Base-by-base conservation (phyloP, 208 protist species). In the Trypanosoma lewisi region DNA sequence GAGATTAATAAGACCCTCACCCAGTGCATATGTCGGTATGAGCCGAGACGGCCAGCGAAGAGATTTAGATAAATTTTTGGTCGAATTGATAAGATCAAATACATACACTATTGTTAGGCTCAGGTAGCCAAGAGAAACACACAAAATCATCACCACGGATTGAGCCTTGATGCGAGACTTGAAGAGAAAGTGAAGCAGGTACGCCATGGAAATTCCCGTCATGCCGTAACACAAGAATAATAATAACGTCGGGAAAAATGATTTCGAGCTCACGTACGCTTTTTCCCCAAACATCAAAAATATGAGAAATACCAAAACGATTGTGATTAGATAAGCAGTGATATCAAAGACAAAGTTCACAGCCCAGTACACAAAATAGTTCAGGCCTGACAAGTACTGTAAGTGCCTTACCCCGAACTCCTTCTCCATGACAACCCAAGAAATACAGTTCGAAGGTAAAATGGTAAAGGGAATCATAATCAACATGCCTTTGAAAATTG, bases 361-460 rank as follows among this genome's bases (percentile, higher is more conserved):
- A 4, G 72, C 8, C 83, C 83, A 94, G 70, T 94, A 94, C 1
- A 86, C 47, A 51, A 63, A 75, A 57, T 77, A 78, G 44, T 63
- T 55, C 12, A 94, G 61, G 12, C 88, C 88, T 17, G 81, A 86
- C 23, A 95, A 60, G 47, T 78, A 82, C 73, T 95, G 88, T 57
- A 95, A 36, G 48, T 95, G 88, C 12, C 77, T 68, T 4, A 84
- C 67, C 50, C 81, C 84, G 59, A 71, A 86, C 71, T 89, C 76
- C 2, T 80, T 80, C 72, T 95, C 88, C 73, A 84, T 89, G 67
- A 95, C 85, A 4, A 95, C 55, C 79, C 81, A 93, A 7, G 73
- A 78, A 1, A 95, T 75, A 65, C 69, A 85, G 2, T 73, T 89
- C 14, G 82, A 77, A 5, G 84, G 80, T 28, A 90, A 34, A 49